Percentiles rank a stretch among this genome's conserved stretches.
Conservation (phyloP, 306 rosid genomes). For the Dryas drummondii region DNA sequence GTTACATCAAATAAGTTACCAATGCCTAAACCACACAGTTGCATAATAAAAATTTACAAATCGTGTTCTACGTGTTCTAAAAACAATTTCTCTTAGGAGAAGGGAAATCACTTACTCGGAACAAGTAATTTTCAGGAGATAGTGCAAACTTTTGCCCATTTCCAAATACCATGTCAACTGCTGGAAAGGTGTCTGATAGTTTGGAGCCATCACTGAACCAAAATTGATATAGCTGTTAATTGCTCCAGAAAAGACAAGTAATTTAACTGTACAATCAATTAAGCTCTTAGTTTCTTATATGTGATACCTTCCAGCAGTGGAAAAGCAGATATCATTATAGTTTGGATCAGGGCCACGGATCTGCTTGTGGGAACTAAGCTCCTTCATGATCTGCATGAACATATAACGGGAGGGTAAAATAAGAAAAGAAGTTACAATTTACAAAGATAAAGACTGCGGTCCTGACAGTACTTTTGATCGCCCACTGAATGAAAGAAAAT, state of each 20-base stretch:
- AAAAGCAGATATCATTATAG: slow-evolving; percentile 75
- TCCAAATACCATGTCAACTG: slow-evolving; percentile 86
- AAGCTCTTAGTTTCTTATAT: slow-evolving; percentile 21
- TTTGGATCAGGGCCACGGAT: slow-evolving; percentile 89
- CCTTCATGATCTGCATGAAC: slow-evolving; percentile 61
- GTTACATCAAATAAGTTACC: slow-evolving; percentile 17
- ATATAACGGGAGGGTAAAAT: background rate
- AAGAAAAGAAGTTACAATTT: background rate
- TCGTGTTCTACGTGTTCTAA: background rate
- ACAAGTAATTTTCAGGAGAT: slow-evolving; percentile 94
- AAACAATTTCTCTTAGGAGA: background rate
- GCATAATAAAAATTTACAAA: background rate
- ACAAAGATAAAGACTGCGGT: background rate
- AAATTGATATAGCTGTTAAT: slow-evolving; percentile 33
- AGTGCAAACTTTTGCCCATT: slow-evolving; percentile 69
- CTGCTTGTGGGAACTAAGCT: slow-evolving; percentile 55
- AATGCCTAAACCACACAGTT: slow-evolving; percentile 18
- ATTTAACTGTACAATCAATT: slow-evolving; percentile 6
- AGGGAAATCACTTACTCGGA: slow-evolving; percentile 53
- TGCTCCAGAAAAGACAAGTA: slow-evolving; percentile 18
- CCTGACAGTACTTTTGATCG: background rate
- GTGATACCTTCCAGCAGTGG: slow-evolving; percentile 72
- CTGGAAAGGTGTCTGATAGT: slow-evolving; percentile 66
- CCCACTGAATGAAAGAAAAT: background rate
- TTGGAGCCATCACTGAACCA: slow-evolving; percentile 61